Conservation (phyloP, 257 asterid species). For the Salvia rosmarinus region DNA sequence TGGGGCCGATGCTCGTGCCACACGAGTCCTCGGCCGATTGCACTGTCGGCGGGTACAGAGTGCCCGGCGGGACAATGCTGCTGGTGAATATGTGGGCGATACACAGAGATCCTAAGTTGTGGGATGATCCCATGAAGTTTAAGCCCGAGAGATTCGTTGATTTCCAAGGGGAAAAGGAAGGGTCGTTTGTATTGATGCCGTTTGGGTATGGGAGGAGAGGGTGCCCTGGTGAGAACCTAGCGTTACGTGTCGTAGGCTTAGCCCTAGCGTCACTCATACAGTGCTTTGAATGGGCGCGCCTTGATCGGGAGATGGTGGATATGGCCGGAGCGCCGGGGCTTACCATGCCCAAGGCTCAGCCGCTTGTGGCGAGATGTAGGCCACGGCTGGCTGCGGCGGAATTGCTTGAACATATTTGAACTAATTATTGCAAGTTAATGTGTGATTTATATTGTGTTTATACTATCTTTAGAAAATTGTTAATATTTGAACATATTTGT, state of each 20-base stretch:
- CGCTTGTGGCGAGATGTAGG: slow-evolving; percentile 57
- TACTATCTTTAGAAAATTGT: not conserved
- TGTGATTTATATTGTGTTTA: too few species aligned
- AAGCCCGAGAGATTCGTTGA: slow-evolving; percentile 59
- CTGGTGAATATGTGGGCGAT: slow-evolving; percentile 70
- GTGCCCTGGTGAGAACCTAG: slow-evolving; percentile 77
- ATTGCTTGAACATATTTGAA: slow-evolving; percentile 16
- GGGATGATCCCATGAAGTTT: slow-evolving; percentile 60
- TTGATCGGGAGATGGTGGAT: slow-evolving; percentile 44
- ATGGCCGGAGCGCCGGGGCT: slow-evolving; percentile 53
- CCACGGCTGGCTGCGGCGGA: slow-evolving; percentile 36
- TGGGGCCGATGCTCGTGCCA: slow-evolving; percentile 60
- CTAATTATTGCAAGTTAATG: not conserved
- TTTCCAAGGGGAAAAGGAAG: slow-evolving; percentile 37
- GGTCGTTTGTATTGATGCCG: slow-evolving; percentile 38
- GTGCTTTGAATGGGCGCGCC: slow-evolving; percentile 69
- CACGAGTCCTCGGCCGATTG: slow-evolving; percentile 65
- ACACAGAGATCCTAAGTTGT: slow-evolving; percentile 57
- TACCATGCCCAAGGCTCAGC: slow-evolving; percentile 51
- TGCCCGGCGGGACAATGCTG: slow-evolving; percentile 53
- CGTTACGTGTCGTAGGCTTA: slow-evolving; percentile 51
- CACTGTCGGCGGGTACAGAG: slow-evolving; percentile 54
- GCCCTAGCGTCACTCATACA: slow-evolving; percentile 61
- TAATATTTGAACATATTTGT: too few species aligned
- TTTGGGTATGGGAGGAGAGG: slow-evolving; percentile 75